Evolutionary conservation across 2,329 filamentous ascomycete species (phyloP), one percentile per base, ranked within the genome.

Genomic region (Penicillium janthinellum): DNA sequence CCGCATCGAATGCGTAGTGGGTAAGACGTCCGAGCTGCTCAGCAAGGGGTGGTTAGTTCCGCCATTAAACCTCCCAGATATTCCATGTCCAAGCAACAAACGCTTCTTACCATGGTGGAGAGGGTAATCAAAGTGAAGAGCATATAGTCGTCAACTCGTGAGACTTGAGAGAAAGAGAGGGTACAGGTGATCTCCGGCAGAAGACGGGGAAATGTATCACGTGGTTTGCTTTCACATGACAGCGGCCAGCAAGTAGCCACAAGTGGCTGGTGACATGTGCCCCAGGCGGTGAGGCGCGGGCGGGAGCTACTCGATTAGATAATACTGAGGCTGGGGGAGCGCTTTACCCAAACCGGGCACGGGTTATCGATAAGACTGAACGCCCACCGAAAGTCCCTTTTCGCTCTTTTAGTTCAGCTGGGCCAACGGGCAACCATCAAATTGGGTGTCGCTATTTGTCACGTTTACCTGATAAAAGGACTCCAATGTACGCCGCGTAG

Each of bases 1-100:
- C 67, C 50, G 67, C 67, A 64, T 69, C 67, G 42, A 69, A 69
- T 63, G 67, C 67, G 63, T 69, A 69, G 61, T 69, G 67, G 38
- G 67, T 69, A 52, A 69, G 63, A 62, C 67, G 67, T 51, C 67
- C 67, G 62, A 69, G 42, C 67, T 69, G 60, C 55, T 55, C 31
- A 52, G 35, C 38, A n/a, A 51, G 22, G 11, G 20, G 37, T 31
- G 39, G 35, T 63, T 51, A 64, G 61, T 45, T 22, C 39, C 25
- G 42, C 39, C 41, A 10, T 22, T 22, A 25, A 12, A 15, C 25
- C 35, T 59, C 49, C 31, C 14, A 38, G 22, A 25, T 47, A 31
- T 17, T 14, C n/a, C 25, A 31, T 31, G 34, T 5, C 22, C 41
- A 22, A n/a, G 37, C 34, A 14, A 51, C 11, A 35, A 20, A n/a